A percentile compares a stretch with the other conserved stretches of the same genome.
These are phyloP conservation scores for Mycena olivaceomarginata DNA, from an alignment of 768 basidiomycete species.

Conservation along the genomic window DNA sequence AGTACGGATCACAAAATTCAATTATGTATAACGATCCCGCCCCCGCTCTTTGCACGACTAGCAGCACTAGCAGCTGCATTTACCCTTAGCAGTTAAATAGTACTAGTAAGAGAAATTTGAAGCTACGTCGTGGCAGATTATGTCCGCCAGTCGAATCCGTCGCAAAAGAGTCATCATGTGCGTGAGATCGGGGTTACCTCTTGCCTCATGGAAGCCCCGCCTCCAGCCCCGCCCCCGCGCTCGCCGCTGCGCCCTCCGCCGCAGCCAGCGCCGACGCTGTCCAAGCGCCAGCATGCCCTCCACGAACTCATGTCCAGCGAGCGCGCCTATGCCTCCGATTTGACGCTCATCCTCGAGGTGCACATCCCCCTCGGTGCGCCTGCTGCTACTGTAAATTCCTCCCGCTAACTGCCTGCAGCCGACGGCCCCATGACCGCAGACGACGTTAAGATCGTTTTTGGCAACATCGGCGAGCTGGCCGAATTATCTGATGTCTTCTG, in stretches of 20 bases:
- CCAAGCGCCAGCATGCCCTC: constrained; percentile 87
- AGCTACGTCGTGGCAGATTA: no score
- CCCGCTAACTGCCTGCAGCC: constrained; percentile 50
- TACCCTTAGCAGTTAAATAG: no score
- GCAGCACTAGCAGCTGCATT: no score
- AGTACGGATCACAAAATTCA: no score
- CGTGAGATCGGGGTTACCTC: constrained; percentile 10
- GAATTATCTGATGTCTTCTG: constrained; percentile 81
- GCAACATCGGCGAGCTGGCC: constrained; percentile 86
- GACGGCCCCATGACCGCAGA: constrained; percentile 81
- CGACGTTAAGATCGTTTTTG: constrained; percentile 84
- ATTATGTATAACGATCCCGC: no score
- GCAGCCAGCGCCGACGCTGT: constrained; percentile 52
- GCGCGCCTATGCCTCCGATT: constrained; percentile 88
- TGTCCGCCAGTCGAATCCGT: no score
- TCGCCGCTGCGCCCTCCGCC: constrained; percentile 36
- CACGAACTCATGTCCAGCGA: constrained; percentile 88
- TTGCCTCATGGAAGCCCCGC: constrained; percentile 34
- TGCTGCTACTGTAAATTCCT: constrained; percentile 46
- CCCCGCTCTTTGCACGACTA: no score
- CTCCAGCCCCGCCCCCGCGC: constrained; percentile 35
- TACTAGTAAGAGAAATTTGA: no score
- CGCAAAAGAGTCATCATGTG: no score
- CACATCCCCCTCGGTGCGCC: constrained; percentile 81
- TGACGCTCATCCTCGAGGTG: constrained; percentile 85